Evolutionary conservation across 345 rosid genomes (phyloP), one percentile per base, ranked within the genome.

Genomic region (Brassica incana): DNA sequence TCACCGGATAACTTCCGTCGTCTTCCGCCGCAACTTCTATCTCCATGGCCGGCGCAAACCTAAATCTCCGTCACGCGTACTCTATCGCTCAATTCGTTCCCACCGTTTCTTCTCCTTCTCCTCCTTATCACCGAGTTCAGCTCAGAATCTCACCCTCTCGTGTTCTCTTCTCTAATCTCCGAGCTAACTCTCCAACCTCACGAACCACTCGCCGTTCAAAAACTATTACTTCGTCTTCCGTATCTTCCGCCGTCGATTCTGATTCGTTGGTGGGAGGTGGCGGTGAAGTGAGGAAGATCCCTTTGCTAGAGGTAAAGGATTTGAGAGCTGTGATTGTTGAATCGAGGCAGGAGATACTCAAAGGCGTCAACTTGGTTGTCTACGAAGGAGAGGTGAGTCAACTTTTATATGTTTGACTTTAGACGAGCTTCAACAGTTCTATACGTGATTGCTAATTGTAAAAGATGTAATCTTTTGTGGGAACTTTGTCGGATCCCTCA

Each of bases 361-460:
- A 88, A 79, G 97, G 98, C 27, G 92, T 96, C 8, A 84, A 90
- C 73, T 87, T 96, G 12, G 80, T 90, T 62, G 71, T 96, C 58
- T 80, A 83, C 80, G 91, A 90, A 82, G 99, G 99, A 79, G 99
- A 96, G 98, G 99, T 90, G 3, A 18, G 20, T 68, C 11, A 54
- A 63, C n/a, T 69, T 5, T 15, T 58, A 5, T 50, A 14, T n/a
- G 16, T 14, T 36, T 54, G 23, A 54, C 60, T 11, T 11, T 54
- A 16, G 4, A 54, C 60, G 20, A 15, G 59, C 59, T 52, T 69
- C n/a, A 68, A 67, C 3, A 27, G 2, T 23, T 52, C 1, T 23
- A 11, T 62, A 14, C 23, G 18, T 50, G 5, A 2, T 11, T 69
- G 78, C 27, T 12, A 10, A 54, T 29, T 75, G 62, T 63, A 25